Conservation (phyloP, 1,284 basidiomycete genomes). For the Microstroma glucosiphilum region DNA sequence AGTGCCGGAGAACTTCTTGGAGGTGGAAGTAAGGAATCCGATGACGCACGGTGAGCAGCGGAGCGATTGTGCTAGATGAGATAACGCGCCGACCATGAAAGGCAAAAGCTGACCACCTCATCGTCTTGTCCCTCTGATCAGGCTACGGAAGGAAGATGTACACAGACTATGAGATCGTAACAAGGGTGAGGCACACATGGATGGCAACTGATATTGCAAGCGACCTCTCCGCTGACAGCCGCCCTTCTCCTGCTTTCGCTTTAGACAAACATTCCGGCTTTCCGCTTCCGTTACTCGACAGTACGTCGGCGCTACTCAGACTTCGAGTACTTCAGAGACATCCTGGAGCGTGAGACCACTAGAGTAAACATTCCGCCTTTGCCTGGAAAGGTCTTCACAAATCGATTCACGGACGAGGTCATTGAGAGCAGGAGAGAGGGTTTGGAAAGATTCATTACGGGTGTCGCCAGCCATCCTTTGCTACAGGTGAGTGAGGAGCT, state of each 20-base stretch:
- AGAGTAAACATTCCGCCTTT: slow-evolving; percentile 94
- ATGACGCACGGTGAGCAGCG: slow-evolving; percentile 80
- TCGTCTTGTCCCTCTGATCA: not conserved
- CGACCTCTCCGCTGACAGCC: not conserved
- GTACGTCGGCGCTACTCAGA: slow-evolving; percentile 94
- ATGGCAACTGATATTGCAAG: not conserved
- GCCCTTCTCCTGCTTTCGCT: not conserved
- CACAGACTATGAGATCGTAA: slow-evolving; percentile 97
- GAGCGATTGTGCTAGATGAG: not conserved
- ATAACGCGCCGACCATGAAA: not conserved
- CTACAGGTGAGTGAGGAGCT: slow-evolving; percentile 65
- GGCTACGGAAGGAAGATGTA: slow-evolving; percentile 75
- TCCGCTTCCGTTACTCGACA: slow-evolving; percentile 88
- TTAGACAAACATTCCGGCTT: slow-evolving; percentile 96
- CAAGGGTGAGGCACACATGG: slow-evolving; percentile 63
- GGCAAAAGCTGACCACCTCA: slow-evolving; percentile 2
- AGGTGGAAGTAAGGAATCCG: slow-evolving; percentile 94
- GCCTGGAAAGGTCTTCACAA: slow-evolving; percentile 70
- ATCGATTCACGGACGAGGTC: slow-evolving; percentile 90
- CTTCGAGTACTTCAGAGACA: slow-evolving; percentile 97
- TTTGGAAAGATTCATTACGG: slow-evolving; percentile 85
- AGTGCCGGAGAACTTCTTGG: slow-evolving; percentile 79
- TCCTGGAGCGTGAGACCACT: slow-evolving; percentile 91
- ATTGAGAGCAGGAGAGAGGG: slow-evolving; percentile 89
- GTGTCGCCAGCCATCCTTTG: slow-evolving; percentile 93